A percentile compares a stretch with the other conserved stretches of the same genome.
These are phyloP conservation scores for Scorias spongiosa DNA, from an alignment of 2,329 filamentous ascomycete species.

Conservation along the genomic window DNA sequence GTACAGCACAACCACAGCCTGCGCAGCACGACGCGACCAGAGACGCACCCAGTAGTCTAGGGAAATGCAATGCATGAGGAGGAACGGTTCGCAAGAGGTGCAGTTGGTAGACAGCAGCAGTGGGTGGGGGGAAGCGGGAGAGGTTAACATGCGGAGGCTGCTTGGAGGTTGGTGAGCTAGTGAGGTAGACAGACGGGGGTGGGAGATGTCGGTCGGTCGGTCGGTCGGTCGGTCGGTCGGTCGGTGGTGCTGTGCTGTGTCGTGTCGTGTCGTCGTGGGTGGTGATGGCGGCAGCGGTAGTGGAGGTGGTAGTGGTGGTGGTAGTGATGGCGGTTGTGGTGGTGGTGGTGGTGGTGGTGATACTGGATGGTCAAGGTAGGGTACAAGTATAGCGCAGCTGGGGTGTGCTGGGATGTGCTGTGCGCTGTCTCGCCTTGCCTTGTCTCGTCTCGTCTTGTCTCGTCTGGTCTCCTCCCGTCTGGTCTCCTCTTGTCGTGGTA, in stretches of 20 bases:
- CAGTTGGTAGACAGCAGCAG: conserved; percentile 14
- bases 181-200: conserved; percentile 3
- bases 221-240: not conserved
- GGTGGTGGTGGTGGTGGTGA: too few species aligned
- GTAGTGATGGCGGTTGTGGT: too few species aligned
- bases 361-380: too few species aligned
- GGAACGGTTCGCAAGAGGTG: conserved; percentile 16
- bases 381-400: too few species aligned
- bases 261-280: too few species aligned
- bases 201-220: conserved; percentile 1
- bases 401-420: too few species aligned
- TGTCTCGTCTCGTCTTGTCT: too few species aligned
- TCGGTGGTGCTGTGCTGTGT: not conserved
- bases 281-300: too few species aligned
- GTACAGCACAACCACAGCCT: too few species aligned
- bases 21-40: conserved; percentile 13
- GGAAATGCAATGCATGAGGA: conserved; percentile 21
- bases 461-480: too few species aligned
- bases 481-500: not conserved
- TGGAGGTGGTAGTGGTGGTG: too few species aligned
- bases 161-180: conserved; percentile 14
- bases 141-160: conserved; percentile 12
- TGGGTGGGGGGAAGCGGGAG: conserved; percentile 14
- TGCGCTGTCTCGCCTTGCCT: too few species aligned
- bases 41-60: conserved; percentile 20